Base-by-base conservation (phyloP, 225 moss, liverwort and hornwort genomes). In the Antitrichia curtipendula region DNA sequence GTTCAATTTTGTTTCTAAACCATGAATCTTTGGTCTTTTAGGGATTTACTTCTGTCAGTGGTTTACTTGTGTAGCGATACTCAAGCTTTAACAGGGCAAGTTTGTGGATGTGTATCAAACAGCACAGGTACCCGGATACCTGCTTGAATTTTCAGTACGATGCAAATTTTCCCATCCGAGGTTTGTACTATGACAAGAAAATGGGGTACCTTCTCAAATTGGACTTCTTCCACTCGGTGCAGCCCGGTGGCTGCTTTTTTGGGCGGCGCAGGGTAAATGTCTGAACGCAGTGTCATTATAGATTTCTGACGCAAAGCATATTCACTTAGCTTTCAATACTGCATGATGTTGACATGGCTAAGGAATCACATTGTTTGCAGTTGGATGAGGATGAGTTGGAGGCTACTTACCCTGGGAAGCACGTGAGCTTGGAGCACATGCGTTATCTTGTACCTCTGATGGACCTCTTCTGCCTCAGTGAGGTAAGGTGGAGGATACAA, bases 121-220 rank as follows among this genome's bases (percentile, higher is more conserved):
- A 99, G 98, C 94, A 99, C 96, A 99, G 95, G 90, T 99, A 99
- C 83, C 98, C 97, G 90, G 95, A 96, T 80, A 95, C 87, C 87
- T 99, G 93, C 88, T 92, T 97, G 93, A 89, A 90, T 34, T 97
- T 99, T 78, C 90, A 93, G 85, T 99, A 99, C 75, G 96, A 99
- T 80, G 85, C 93, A 21, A 84, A 91, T 79, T 97, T 97, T 72
- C 93, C 98, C 31, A 99, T 99, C 53, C 91, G 98, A 91, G 98
- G 98, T 78, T 87, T 99, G 40, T 99, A 96, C 61, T 99, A 99
- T 75, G 98, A 99, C 94, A 97, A 96, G 91, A 95, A 94, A 90
- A 90, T 96, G 88, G 98, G 98, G 31, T 95, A 96, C 88, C 96
- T 99, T 68, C 84, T 99, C 84, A 99, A 99, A 83, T 89, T 97